Evolutionary conservation across 164 flowering plant species (phyloP).

Genomic region (Piper betle): DNA sequence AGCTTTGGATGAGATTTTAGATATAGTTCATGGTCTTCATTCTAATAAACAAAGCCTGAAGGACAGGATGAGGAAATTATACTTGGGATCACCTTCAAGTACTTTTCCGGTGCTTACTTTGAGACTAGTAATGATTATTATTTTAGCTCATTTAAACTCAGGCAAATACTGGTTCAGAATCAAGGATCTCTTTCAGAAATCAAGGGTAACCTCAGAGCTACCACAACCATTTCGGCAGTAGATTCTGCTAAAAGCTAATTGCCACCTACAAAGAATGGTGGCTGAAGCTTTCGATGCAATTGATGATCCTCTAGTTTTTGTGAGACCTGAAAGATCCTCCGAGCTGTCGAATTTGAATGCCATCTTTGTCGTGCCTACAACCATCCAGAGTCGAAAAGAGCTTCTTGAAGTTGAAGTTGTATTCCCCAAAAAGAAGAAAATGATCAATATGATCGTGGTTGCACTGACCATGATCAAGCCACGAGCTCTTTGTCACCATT

Average conservation of each 20-base stretch:
- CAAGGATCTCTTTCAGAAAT: slow-evolving; percentile 6
- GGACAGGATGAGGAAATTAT: slow-evolving; percentile 30
- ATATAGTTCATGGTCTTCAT: slow-evolving; percentile 13
- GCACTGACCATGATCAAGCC: neutral
- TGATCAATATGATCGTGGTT: neutral
- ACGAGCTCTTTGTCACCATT: neutral
- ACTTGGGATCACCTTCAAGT: neutral
- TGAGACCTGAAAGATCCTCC: slow-evolving; percentile 9
- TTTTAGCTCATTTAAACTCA: slow-evolving; percentile 29
- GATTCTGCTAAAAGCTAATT: slow-evolving; percentile 5
- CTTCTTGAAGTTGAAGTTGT: slow-evolving; percentile 16
- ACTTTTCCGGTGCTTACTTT: slow-evolving; percentile 14
- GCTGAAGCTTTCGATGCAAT: slow-evolving; percentile 37
- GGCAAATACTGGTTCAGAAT: slow-evolving; percentile 12
- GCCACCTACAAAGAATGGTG: slow-evolving; percentile 8
- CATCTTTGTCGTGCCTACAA: slow-evolving; percentile 19
- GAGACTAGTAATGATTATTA: slow-evolving; percentile 28
- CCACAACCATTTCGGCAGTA: slow-evolving; percentile 26
- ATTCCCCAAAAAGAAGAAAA: slow-evolving; percentile 21
- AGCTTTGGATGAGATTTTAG: slow-evolving; percentile 7
- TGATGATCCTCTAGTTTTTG: slow-evolving; percentile 47
- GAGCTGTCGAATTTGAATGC: slow-evolving; percentile 13
- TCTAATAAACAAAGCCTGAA: slow-evolving; percentile 7
- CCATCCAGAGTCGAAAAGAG: slow-evolving; percentile 22
- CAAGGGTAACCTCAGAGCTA: slow-evolving; percentile 16